These are phyloP conservation scores for Diaporthe amygdali DNA, from an alignment of 2,329 filamentous ascomycete species.

Conservation along the genomic window DNA sequence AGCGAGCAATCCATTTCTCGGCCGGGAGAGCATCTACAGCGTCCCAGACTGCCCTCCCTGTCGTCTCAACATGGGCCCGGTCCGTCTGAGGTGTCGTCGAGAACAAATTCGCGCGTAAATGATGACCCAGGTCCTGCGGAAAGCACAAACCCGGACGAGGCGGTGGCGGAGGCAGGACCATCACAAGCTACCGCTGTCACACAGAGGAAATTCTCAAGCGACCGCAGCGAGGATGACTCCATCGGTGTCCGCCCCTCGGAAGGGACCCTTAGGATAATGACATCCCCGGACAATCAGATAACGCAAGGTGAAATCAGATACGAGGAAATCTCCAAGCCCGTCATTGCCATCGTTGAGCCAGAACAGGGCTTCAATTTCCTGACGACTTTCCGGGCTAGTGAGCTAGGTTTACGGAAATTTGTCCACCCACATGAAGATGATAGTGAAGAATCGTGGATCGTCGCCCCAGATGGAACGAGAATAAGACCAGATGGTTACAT, in stretches of 20 bases:
- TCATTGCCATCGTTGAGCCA: neutral
- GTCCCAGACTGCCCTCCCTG: neutral
- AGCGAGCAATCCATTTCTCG: neutral
- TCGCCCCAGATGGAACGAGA: neutral
- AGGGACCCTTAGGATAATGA: neutral
- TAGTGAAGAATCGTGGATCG: neutral
- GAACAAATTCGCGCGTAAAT: neutral
- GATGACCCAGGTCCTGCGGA: neutral
- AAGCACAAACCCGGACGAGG: too few relatives aligned
- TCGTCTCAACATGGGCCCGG: neutral
- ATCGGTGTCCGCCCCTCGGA: neutral
- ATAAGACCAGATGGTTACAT: neutral
- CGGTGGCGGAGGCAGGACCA: neutral
- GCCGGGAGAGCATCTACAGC: neutral
- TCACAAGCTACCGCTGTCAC: neutral
- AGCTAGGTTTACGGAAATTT: neutral
- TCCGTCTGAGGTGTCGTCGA: neutral
- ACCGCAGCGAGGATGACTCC: neutral
- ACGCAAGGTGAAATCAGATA: neutral
- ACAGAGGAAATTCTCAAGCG: neutral
- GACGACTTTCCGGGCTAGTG: neutral
- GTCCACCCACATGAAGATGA: neutral
- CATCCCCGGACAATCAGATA: neutral
- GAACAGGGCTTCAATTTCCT: slow-evolving; percentile 1
- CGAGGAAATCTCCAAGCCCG: neutral